Evolutionary conservation across 306 rosid genomes (phyloP), one percentile per base, ranked within the genome.

Genomic region (Cicer pinnatifidum): DNA sequence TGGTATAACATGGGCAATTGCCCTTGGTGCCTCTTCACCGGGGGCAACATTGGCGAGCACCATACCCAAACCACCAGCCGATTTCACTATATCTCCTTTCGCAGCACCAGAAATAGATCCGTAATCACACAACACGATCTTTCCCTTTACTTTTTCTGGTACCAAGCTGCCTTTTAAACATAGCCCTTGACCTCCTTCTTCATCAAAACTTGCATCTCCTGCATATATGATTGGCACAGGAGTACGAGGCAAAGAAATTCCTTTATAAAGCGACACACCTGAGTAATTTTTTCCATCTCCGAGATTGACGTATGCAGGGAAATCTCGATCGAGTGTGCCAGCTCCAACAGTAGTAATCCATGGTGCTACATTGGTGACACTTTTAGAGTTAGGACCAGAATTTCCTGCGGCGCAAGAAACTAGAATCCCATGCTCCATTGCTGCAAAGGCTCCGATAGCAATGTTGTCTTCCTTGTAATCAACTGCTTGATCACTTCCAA

Each of bases 331-430:
- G 3, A 93, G 71, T 17, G 97, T 90, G 56, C 98, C 97, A 8
- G 98, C 98, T 12, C 97, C 98, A 1, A 93, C 93, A n/a, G 97
- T 90, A 0, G 89, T 87, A 61, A 93, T 82, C 98, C 98, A 93
- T 8, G 98, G 98, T 12, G 98, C 94, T 7, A 75, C 10, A 48
- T 93, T 92, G 0, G 83, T 61, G 28, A 89, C 23, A 56, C 93
- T 50, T 85, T 86, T 12, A 0, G 81, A 0, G 1, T 20, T 16
- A n/a, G 98, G 97, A 2, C 98, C 96, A 0, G 50, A 53, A 56
- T 93, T 93, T 37, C 98, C 98, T 6, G 90, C 98, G 0, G 98
- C 79, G 80, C 84, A 77, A 16, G 96, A 87, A 13, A 89, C 48
- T 8, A 90, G 44, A 67, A 93, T 89, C 11, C 98, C 97, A 60